phyloP scores from a whole-genome alignment of 495 filamentous ascomycete genomes.

The Lasiosphaeris hirsuta region DNA sequence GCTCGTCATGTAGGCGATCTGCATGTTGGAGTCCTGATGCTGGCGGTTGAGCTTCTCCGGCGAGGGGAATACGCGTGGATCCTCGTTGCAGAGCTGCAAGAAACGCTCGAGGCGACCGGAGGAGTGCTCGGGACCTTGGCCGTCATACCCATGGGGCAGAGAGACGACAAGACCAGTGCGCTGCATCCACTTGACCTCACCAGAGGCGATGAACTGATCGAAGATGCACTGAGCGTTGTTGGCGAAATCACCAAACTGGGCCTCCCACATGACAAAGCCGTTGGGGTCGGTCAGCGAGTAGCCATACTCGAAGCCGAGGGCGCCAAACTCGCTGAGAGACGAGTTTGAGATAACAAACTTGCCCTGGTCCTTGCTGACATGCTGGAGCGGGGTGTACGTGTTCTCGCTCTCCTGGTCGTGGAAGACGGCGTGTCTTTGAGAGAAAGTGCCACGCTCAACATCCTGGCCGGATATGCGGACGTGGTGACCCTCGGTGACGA shows the following conservation, averaged over 20 bases:
- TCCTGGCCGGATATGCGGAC: constrained; percentile 97
- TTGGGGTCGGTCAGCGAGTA: constrained; percentile 96
- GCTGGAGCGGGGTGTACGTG: constrained; percentile 88
- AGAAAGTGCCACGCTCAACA: constrained; percentile 99
- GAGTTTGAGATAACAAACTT: constrained; percentile 97
- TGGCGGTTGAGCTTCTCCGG: constrained; percentile 89
- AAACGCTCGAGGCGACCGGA: constrained; percentile 97
- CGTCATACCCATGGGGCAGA: constrained; percentile 95
- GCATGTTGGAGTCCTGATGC: constrained; percentile 99
- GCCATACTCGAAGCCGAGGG: constrained; percentile 96
- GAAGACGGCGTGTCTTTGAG: constrained; percentile 92
- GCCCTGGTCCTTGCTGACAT: constrained; percentile 84
- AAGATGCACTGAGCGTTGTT: constrained; percentile 99
- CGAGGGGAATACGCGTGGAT: constrained; percentile 86
- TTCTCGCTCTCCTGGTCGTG: constrained; percentile 93
- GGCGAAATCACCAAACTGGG: constrained; percentile 98
- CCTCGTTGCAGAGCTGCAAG: constrained; percentile 96
- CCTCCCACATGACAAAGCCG: constrained; percentile 98
- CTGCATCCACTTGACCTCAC: constrained; percentile 98
- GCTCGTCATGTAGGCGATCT: constrained; percentile 90
- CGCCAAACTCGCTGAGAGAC: constrained; percentile 91
- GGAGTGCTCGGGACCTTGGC: constrained; percentile 97
- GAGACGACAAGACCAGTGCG: constrained; percentile 92
- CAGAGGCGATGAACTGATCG: constrained; percentile 97
- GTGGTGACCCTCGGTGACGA: constrained; percentile 90